Conservation (phyloP, 345 rosid species). For the Eucalyptus coolabah region DNA sequence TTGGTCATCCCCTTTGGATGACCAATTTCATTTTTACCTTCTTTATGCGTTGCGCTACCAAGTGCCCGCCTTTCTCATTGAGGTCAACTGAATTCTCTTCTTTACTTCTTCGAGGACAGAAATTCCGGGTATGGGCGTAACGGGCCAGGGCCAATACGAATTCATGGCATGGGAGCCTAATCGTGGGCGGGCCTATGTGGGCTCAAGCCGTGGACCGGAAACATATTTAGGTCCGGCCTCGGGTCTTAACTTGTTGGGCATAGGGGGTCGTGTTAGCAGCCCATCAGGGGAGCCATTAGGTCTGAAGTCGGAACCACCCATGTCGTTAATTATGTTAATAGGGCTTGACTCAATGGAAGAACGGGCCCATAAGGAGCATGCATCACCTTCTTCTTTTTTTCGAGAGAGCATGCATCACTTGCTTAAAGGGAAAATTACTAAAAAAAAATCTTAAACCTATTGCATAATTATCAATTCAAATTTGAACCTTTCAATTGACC, state of each 20-base stretch:
- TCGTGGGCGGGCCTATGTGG: neutral
- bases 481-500: too few species aligned
- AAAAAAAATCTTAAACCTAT: fast-evolving
- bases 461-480: too few species aligned
- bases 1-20: neutral
- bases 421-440: neutral
- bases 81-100: neutral
- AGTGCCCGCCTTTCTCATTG: neutral
- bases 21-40: neutral
- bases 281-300: neutral
- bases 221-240: neutral
- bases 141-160: neutral
- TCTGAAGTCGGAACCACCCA: neutral
- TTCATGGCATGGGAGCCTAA: neutral
- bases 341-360: neutral
- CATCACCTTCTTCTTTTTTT: neutral
- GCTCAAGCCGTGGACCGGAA: neutral
- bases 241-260: neutral
- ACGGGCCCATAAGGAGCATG: neutral
- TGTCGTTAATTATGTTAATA: neutral
- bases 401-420: neutral
- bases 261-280: neutral
- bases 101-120: neutral
- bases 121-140: neutral
- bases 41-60: neutral